Percentiles rank a stretch among this genome's conserved stretches.
Conservation (phyloP, 2,329 filamentous ascomycete genomes). For the Xylogone sp. region DNA sequence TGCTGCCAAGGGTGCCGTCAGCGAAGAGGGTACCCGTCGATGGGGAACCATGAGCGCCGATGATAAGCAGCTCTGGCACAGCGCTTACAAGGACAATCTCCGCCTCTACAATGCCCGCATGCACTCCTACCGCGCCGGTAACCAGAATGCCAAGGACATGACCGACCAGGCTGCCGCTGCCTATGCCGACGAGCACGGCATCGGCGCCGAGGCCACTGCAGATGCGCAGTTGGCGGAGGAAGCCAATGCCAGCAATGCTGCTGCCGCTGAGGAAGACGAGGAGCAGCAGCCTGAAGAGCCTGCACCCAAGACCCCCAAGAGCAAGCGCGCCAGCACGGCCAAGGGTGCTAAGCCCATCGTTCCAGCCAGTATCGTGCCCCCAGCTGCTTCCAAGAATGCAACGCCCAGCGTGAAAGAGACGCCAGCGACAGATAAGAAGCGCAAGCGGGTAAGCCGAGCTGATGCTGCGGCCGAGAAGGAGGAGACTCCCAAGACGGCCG, state of each 20-base stretch:
- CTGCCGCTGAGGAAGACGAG: slow-evolving; percentile 17
- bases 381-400: slow-evolving; percentile 52
- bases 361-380: neutral
- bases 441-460: slow-evolving; percentile 16
- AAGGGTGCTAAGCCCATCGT: neutral
- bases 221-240: slow-evolving; percentile 44
- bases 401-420: slow-evolving; percentile 42
- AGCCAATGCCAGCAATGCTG: slow-evolving; percentile 40
- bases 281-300: slow-evolving; percentile 38
- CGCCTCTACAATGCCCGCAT: slow-evolving; percentile 63
- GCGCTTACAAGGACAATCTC: slow-evolving; percentile 64
- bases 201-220: slow-evolving; percentile 43
- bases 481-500: neutral
- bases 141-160: slow-evolving; percentile 56
- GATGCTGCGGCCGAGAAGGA: neutral
- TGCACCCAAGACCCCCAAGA: slow-evolving; percentile 54
- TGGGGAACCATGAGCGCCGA: slow-evolving; percentile 74
- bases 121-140: slow-evolving; percentile 60
- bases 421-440: slow-evolving; percentile 23
- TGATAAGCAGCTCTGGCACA: slow-evolving; percentile 67
- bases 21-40: slow-evolving; percentile 79
- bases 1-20: slow-evolving; percentile 80
- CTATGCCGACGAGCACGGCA: slow-evolving; percentile 56
- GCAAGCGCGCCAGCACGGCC: slow-evolving; percentile 35
- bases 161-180: slow-evolving; percentile 54